These are phyloP conservation scores for Phytophthora colocasiae DNA, from an alignment of 352 stramenopile species.

Conservation along the genomic window DNA sequence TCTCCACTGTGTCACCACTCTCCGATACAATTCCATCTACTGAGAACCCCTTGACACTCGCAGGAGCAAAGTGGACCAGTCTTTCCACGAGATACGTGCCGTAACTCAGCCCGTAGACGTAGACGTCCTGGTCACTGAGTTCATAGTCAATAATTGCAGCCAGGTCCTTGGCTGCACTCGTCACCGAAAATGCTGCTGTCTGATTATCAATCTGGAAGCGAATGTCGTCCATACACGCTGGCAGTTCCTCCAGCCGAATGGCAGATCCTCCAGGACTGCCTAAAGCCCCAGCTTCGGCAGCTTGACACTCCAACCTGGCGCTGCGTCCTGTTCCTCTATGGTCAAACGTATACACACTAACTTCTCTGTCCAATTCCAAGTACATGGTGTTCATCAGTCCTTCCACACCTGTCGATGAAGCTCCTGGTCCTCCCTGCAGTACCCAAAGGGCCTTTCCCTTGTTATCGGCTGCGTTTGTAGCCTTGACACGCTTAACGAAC, in stretches of 20 bases:
- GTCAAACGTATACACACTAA: conserved; percentile 77
- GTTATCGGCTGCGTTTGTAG: conserved; percentile 10
- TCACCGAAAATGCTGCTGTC: conserved; percentile 72
- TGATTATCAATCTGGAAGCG: conserved; percentile 80
- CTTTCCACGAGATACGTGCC: conserved; percentile 77
- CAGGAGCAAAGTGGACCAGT: conserved; percentile 62
- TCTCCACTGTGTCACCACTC: conserved; percentile 52
- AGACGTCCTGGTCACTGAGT: conserved; percentile 61
- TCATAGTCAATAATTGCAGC: conserved; percentile 56
- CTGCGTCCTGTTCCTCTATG: conserved; percentile 71
- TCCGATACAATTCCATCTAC: conserved; percentile 80
- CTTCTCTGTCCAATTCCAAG: conserved; percentile 50
- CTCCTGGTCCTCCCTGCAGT: conserved; percentile 71
- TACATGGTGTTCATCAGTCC: conserved; percentile 68
- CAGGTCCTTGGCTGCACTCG: conserved; percentile 75
- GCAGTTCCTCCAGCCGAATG: conserved; percentile 66
- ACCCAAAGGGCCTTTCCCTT: conserved; percentile 67
- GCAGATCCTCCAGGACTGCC: conserved; percentile 58
- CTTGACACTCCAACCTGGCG: conserved; percentile 60
- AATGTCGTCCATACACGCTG: conserved; percentile 75
- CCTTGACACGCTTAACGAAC: conserved; percentile 66
- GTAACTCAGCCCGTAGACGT: conserved; percentile 82
- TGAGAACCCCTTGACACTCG: conserved; percentile 54
- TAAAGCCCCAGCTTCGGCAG: conserved; percentile 51
- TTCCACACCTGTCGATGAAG: conserved; percentile 77